A percentile compares a stretch with the other conserved stretches of the same genome.
phyloP scores from a whole-genome alignment of 805 yeast genomes.

The Metschnikowia koreensis region DNA sequence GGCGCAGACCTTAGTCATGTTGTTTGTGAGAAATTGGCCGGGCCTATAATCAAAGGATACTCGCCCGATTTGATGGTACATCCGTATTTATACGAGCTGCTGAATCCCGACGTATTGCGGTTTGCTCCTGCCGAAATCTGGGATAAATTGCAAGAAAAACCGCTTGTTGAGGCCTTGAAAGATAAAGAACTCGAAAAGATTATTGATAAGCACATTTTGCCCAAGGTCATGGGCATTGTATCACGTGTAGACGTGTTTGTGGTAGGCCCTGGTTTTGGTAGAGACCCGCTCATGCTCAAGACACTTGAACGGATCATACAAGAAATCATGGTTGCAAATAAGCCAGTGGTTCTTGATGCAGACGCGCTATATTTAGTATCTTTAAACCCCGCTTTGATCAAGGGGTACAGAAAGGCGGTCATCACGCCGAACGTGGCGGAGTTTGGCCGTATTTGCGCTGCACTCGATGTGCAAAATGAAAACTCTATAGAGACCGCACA shows the following conservation, averaged over 20 bases:
- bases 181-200: conserved; percentile 27
- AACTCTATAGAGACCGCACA: conserved; percentile 31
- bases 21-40: conserved; percentile 80
- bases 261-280: conserved; percentile 92
- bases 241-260: conserved; percentile 74
- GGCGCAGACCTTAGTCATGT: conserved; percentile 91
- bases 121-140: conserved; percentile 22
- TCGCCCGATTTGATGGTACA: conserved; percentile 96
- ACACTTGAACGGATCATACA: conserved; percentile 57
- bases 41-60: conserved; percentile 77
- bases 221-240: conserved; percentile 54
- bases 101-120: conserved; percentile 25
- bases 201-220: conserved; percentile 47
- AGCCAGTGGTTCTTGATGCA: conserved; percentile 86
- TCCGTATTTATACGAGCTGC: conserved; percentile 69
- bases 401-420: conserved; percentile 58
- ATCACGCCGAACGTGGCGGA: conserved; percentile 91
- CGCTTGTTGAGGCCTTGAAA: conserved; percentile 25
- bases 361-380: conserved; percentile 77
- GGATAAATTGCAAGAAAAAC: conserved; percentile 13
- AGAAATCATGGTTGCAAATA: conserved; percentile 51
- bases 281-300: conserved; percentile 67
- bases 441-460: conserved; percentile 63
- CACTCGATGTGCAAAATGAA: conserved; percentile 36
- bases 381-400: conserved; percentile 51